Conservation (phyloP, 192 early-diverging fungal species). For the Spizellomyces sp. region DNA sequence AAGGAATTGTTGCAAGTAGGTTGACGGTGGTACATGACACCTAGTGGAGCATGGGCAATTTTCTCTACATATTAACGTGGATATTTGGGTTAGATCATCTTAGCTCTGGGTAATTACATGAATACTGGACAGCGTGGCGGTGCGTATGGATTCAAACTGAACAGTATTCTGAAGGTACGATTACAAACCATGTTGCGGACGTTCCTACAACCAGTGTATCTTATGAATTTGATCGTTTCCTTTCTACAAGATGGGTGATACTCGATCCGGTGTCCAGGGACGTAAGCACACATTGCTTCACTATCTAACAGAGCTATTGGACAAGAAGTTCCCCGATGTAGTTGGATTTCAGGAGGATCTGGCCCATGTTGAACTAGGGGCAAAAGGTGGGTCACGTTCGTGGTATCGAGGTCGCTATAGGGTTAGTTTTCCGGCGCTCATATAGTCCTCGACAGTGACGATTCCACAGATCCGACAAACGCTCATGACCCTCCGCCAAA, state of each 20-base stretch:
- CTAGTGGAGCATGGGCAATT: background rate
- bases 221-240: background rate
- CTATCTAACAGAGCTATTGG: conserved; percentile 50
- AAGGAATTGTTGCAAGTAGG: conserved; percentile 46
- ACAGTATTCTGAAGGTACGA: conserved; percentile 51
- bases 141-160: conserved; percentile 55
- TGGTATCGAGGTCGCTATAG: background rate
- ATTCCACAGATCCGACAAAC: conserved; percentile 43
- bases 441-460: conserved; percentile 31
- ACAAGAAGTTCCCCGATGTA: conserved; percentile 50
- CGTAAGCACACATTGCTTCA: conserved; percentile 52
- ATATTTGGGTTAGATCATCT: conserved; percentile 39
- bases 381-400: conserved; percentile 40
- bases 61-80: background rate
- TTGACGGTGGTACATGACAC: background rate
- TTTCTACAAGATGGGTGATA: conserved; percentile 44
- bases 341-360: conserved; percentile 43
- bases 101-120: conserved; percentile 60
- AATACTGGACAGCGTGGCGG: conserved; percentile 53
- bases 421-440: background rate
- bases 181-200: background rate
- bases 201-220: conserved; percentile 2
- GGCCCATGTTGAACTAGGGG: conserved; percentile 44
- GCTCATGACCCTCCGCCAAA: conserved; percentile 41
- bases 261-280: conserved; percentile 41